Evolutionary conservation across 805 yeast species (phyloP).

Genomic region (Lachancea quebecensis): DNA sequence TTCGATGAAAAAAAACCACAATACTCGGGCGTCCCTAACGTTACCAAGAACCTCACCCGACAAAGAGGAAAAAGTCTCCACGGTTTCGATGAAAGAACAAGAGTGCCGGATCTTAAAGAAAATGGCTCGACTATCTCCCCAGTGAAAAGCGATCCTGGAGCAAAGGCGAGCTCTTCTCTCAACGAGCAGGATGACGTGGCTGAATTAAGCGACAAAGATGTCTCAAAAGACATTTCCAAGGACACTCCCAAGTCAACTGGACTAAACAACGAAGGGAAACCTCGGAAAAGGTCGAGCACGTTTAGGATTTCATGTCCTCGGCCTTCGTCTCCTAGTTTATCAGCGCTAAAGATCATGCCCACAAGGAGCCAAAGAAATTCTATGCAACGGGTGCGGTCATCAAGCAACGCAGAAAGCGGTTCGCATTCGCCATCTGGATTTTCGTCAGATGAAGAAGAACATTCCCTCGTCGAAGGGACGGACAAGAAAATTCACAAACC

Average conservation of each 20-base stretch:
- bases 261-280: conserved; percentile 15
- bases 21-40: background rate
- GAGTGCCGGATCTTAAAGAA: background rate
- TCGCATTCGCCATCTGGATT: background rate
- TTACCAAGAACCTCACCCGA: background rate
- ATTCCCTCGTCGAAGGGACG: background rate
- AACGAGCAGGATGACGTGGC: background rate
- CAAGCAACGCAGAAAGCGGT: conserved; percentile 2
- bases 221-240: too few relatives aligned
- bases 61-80: conserved; percentile 1
- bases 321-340: conserved; percentile 24
- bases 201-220: background rate
- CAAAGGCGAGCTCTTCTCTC: background rate
- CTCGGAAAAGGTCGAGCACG: conserved; percentile 22
- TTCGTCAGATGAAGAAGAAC: conserved; percentile 1
- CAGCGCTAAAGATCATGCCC: conserved; percentile 21
- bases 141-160: conserved; percentile 3
- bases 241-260: background rate
- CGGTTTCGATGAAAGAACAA: background rate
- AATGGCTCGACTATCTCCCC: conserved; percentile 1
- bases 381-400: conserved; percentile 13
- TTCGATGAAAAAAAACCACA: background rate
- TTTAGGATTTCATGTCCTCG: conserved; percentile 21
- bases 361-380: conserved; percentile 15
- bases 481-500: background rate